Conservation (phyloP, 148 eudicot species). For the Dianthus caryophyllus region DNA sequence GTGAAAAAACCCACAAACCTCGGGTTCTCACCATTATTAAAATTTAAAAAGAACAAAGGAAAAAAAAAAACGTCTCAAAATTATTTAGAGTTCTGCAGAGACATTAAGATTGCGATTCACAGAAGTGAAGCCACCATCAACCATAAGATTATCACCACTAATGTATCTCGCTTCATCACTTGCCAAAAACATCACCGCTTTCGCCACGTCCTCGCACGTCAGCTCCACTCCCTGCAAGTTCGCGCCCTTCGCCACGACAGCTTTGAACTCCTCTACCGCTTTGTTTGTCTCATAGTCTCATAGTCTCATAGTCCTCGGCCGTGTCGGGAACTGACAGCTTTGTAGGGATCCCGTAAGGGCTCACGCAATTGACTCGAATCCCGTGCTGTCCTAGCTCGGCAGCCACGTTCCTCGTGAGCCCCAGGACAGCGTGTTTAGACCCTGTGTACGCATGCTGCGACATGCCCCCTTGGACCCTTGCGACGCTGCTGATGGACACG, state of each 20-base stretch:
- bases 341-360: conserved; percentile 83
- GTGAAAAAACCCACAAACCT: too few species aligned
- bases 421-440: conserved; percentile 85
- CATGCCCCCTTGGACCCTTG: conserved; percentile 51
- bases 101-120: conserved; percentile 59
- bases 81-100: too few species aligned
- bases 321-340: conserved; percentile 58
- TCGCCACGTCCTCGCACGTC: conserved; percentile 70
- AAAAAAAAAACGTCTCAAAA: too few species aligned
- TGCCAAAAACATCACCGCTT: conserved; percentile 76
- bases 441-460: conserved; percentile 87
- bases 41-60: too few species aligned
- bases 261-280: conserved; percentile 64
- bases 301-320: conserved; percentile 66
- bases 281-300: too few species aligned
- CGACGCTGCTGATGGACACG: conserved; percentile 59
- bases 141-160: conserved; percentile 82
- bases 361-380: conserved; percentile 81
- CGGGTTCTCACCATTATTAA: too few species aligned
- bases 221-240: conserved; percentile 84
- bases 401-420: conserved; percentile 82
- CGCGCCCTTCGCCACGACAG: conserved; percentile 50
- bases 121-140: conserved; percentile 81
- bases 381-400: conserved; percentile 85
- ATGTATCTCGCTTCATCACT: conserved; percentile 86